Evolutionary conservation across 768 basidiomycete genomes (phyloP).

Genomic region (Boletellus emodensis): DNA sequence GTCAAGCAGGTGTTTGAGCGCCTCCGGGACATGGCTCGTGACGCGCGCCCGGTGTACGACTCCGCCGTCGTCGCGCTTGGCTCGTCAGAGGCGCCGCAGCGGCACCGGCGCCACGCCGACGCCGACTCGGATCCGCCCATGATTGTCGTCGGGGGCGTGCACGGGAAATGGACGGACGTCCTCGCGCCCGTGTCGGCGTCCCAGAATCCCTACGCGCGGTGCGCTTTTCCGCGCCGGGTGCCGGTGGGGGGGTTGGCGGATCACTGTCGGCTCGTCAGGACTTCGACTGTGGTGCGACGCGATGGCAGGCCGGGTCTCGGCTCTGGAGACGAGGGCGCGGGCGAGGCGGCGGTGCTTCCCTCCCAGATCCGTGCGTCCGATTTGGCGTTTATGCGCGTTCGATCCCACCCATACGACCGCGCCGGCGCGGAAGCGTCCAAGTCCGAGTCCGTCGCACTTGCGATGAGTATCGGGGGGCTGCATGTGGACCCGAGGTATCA

Average conservation of each 20-base stretch:
- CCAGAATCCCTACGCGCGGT: slow-evolving; percentile 1
- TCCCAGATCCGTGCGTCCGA: slow-evolving; percentile 13
- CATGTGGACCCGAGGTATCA: slow-evolving; percentile 7
- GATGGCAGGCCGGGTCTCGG: no score
- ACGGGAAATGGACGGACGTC: slow-evolving; percentile 7
- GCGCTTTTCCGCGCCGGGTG: slow-evolving; percentile 2
- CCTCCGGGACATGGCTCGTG: slow-evolving; percentile 3
- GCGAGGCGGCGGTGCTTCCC: no score
- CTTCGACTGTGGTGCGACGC: no score
- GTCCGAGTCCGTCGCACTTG: slow-evolving; percentile 8
- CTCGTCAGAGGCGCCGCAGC: neutral
- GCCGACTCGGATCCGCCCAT: slow-evolving; percentile 6
- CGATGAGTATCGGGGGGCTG: slow-evolving; percentile 16
- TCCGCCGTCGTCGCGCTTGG: neutral
- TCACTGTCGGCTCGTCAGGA: no score
- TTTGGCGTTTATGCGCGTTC: slow-evolving; percentile 7
- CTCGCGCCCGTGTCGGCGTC: slow-evolving; percentile 6
- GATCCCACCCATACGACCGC: no score
- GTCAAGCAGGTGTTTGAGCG: slow-evolving; percentile 11
- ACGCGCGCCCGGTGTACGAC: slow-evolving; percentile 6
- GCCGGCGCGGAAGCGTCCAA: no score
- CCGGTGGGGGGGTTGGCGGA: no score
- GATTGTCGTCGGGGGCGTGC: slow-evolving; percentile 7
- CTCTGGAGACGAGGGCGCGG: no score
- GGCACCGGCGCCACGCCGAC: neutral